phyloP scores from a whole-genome alignment of 139 green algal genomes.

The Chlamydomonas eustigma region DNA sequence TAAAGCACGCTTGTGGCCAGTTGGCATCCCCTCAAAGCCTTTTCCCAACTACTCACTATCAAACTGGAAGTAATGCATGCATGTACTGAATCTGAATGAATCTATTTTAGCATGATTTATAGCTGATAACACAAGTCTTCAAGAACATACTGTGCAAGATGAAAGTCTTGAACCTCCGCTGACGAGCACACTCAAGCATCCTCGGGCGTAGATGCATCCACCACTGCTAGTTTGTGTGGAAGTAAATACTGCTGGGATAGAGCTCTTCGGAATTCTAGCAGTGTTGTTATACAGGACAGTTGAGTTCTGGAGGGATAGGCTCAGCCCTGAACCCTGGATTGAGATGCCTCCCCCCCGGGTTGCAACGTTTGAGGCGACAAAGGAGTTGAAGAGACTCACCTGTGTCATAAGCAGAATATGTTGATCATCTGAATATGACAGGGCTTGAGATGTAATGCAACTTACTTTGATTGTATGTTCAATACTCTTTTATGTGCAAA shows the following conservation, averaged over 20 bases:
- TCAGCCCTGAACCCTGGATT: background rate
- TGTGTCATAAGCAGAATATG: background rate
- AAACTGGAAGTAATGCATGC: too few relatives aligned
- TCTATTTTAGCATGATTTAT: too few relatives aligned
- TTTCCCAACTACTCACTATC: too few relatives aligned
- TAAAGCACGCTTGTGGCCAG: too few relatives aligned
- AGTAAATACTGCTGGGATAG: background rate
- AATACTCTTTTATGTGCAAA: too few relatives aligned
- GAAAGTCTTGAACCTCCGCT: background rate
- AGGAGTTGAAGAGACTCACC: background rate
- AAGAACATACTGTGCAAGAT: too few relatives aligned
- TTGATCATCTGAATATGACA: background rate
- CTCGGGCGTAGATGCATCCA: background rate
- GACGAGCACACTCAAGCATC: background rate
- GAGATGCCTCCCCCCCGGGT: background rate
- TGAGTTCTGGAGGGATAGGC: background rate
- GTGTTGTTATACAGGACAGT: background rate
- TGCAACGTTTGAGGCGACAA: background rate
- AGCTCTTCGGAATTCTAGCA: background rate
- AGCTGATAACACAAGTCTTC: too few relatives aligned
- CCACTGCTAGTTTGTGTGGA: too few relatives aligned
- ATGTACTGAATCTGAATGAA: too few relatives aligned
- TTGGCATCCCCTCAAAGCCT: too few relatives aligned
- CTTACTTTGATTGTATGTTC: too few relatives aligned
- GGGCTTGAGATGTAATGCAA: too few relatives aligned